Evolutionary conservation across 2,329 filamentous ascomycete species (phyloP).

Genomic region (Blastomyces gilchristii): DNA sequence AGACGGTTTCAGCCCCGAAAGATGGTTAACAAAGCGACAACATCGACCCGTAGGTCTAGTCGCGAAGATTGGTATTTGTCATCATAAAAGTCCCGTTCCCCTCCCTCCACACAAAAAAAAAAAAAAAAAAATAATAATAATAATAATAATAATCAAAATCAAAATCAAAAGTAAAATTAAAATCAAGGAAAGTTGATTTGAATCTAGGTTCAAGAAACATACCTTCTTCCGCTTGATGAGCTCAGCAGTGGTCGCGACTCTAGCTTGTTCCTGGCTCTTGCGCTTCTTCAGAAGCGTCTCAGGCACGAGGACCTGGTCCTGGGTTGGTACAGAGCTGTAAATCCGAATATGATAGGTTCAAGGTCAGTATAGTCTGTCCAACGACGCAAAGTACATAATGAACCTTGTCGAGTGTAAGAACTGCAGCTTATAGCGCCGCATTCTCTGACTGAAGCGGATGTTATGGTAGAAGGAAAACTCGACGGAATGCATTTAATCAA

Average conservation of each 20-base stretch:
- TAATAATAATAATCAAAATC: no score
- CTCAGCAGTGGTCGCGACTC: conserved; percentile 73
- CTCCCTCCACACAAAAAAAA: conserved; percentile 20
- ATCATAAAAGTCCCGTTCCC: conserved; percentile 54
- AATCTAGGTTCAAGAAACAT: conserved; percentile 34
- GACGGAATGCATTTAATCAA: conserved; percentile 68
- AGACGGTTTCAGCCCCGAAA: conserved; percentile 61
- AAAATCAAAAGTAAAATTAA: not conserved
- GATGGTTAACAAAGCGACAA: conserved; percentile 61
- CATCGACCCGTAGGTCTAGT: conserved; percentile 92
- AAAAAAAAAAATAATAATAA: conserved; percentile 7
- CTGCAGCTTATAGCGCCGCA: conserved; percentile 79
- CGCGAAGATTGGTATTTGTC: conserved; percentile 70
- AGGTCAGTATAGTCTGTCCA: conserved; percentile 70
- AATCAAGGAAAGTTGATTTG: not conserved
- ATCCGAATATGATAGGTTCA: conserved; percentile 15
- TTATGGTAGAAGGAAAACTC: conserved; percentile 47
- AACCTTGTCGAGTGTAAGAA: conserved; percentile 79
- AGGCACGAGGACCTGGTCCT: conserved; percentile 92
- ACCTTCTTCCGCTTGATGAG: conserved; percentile 85
- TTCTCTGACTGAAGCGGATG: conserved; percentile 64
- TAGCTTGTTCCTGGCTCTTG: conserved; percentile 99
- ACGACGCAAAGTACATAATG: conserved; percentile 48
- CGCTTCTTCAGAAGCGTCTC: conserved; percentile 99
- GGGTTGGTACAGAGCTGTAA: conserved; percentile 75